phyloP scores from a whole-genome alignment of 2,329 filamentous ascomycete genomes.

The Talaromyces verruculosus region DNA sequence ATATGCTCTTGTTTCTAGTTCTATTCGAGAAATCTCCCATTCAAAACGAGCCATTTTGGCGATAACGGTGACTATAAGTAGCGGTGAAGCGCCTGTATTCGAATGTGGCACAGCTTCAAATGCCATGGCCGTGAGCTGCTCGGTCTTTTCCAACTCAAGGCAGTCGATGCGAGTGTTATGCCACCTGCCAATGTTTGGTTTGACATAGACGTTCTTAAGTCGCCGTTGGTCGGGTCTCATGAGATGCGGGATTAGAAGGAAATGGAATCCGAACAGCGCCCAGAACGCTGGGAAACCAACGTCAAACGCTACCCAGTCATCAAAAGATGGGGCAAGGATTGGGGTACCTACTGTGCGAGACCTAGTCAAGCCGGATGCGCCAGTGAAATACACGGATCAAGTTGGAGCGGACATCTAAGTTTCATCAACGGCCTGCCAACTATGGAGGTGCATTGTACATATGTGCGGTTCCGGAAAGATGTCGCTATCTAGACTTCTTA shows the following conservation, averaged over 20 bases:
- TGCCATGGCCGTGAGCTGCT: not conserved
- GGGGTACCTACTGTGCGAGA: too few species aligned
- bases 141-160: not conserved
- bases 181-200: not conserved
- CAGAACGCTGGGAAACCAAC: too few species aligned
- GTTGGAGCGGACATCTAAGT: too few species aligned
- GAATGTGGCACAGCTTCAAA: not conserved
- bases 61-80: not conserved
- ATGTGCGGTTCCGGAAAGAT: too few species aligned
- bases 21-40: not conserved
- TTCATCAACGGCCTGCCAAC: too few species aligned
- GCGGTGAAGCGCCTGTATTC: not conserved
- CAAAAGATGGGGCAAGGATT: too few species aligned
- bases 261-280: too few species aligned
- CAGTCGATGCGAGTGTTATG: not conserved
- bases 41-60: not conserved
- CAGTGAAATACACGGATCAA: too few species aligned
- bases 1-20: not conserved
- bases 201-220: not conserved
- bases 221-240: not conserved
- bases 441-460: too few species aligned
- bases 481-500: too few species aligned
- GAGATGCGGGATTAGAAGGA: not conserved
- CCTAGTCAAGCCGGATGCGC: too few species aligned
- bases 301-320: too few species aligned